Conservation (phyloP, 129 eudicot species). For the Flaveria robusta region DNA sequence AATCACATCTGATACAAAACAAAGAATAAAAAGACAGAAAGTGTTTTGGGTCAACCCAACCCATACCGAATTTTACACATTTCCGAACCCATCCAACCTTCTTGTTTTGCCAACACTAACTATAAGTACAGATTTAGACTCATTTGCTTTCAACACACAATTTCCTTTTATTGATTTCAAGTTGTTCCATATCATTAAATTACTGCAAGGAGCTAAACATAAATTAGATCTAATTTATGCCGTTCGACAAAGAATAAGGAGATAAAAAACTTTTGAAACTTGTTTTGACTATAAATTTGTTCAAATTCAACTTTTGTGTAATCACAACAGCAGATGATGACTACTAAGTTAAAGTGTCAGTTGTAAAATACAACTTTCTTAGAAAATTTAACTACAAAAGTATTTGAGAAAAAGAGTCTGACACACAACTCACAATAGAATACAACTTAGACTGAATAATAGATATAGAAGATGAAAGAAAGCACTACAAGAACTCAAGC, state of each 20-base stretch:
- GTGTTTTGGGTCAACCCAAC: slow-evolving; percentile 4
- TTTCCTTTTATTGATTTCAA: background rate
- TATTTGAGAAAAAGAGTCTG: slow-evolving; percentile 16
- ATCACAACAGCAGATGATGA: slow-evolving; percentile 11
- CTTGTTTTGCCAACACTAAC: background rate
- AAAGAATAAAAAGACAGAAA: background rate
- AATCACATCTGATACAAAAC: background rate
- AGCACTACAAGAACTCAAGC: slow-evolving; percentile 17
- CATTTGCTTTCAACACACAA: background rate
- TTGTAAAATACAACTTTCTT: background rate
- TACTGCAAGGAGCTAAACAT: slow-evolving; percentile 12
- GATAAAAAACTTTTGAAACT: slow-evolving; percentile 6
- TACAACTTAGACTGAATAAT: slow-evolving; percentile 19
- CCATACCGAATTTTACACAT: background rate
- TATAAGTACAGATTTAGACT: background rate
- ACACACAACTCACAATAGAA: background rate
- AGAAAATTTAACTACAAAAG: slow-evolving; percentile 1
- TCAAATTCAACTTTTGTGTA: slow-evolving; percentile 15
- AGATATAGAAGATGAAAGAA: background rate
- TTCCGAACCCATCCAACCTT: background rate
- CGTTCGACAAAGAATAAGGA: slow-evolving; percentile 1
- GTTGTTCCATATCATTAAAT: slow-evolving; percentile 7
- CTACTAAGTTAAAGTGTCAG: background rate
- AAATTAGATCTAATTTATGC: slow-evolving; percentile 8
- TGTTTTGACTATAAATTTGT: slow-evolving; percentile 7